Conservation (phyloP, 495 filamentous ascomycete genomes). For the Aspergillus nidulans region DNA sequence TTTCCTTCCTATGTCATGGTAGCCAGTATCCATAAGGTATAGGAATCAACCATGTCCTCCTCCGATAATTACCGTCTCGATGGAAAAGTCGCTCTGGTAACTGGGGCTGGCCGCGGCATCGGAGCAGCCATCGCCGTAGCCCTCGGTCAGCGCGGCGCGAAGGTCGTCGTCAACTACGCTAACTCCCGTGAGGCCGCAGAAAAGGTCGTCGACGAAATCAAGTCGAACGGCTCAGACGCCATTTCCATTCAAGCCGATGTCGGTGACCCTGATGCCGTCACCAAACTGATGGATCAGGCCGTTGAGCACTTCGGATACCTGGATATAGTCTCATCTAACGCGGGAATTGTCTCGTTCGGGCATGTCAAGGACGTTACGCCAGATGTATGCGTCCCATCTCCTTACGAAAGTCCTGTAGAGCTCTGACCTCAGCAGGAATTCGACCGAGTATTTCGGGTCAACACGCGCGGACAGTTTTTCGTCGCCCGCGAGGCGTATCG, state of each 20-base stretch:
- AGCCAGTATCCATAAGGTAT: no score
- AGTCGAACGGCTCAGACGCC: conserved; percentile 54
- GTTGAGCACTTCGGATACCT: conserved; percentile 63
- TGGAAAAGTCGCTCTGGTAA: conserved; percentile 70
- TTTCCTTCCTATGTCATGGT: no score
- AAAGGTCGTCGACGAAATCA: conserved; percentile 58
- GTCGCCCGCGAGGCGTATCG: conserved; percentile 73
- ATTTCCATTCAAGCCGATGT: conserved; percentile 74
- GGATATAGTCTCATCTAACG: conserved; percentile 66
- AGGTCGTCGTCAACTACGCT: conserved; percentile 75
- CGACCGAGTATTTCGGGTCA: conserved; percentile 72
- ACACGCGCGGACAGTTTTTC: conserved; percentile 77
- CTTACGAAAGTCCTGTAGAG: no score
- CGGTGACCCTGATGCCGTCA: conserved; percentile 59
- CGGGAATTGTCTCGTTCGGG: conserved; percentile 47
- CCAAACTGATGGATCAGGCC: conserved; percentile 60
- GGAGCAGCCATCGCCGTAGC: conserved; percentile 72
- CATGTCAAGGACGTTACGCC: conserved; percentile 63
- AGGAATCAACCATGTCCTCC: not conserved
- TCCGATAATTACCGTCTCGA: conserved; percentile 31
- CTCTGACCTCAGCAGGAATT: no score
- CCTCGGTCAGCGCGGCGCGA: conserved; percentile 66
- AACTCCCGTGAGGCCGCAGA: conserved; percentile 58
- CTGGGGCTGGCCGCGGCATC: conserved; percentile 69
- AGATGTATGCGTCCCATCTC: conserved; percentile 24